Evolutionary conservation across 257 asterid genomes (phyloP).

Genomic region (Nicotiana tabacum): DNA sequence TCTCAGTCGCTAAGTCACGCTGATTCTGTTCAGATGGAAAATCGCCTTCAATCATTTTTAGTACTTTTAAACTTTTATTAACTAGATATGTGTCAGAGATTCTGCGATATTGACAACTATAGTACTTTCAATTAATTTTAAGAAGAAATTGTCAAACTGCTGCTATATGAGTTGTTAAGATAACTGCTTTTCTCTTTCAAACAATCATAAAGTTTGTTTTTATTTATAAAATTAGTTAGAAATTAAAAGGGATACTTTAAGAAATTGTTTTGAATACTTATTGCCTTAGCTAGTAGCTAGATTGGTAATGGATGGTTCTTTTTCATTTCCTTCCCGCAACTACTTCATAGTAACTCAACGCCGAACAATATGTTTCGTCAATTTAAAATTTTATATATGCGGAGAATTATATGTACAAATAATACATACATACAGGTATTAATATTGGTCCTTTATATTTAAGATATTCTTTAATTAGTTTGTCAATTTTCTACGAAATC

Average conservation of each 20-base stretch:
- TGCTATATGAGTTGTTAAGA: not conserved
- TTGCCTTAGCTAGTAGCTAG: too few relatives aligned
- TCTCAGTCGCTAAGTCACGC: not conserved
- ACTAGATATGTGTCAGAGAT: not conserved
- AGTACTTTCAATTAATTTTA: not conserved
- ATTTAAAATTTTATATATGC: not conserved
- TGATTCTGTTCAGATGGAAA: conserved; percentile 7
- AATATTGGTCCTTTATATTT: not conserved
- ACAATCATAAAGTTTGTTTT: not conserved
- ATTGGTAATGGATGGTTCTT: not conserved
- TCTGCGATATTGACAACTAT: not conserved
- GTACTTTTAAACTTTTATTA: not conserved
- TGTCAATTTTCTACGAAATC: not conserved
- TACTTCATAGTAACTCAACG: not conserved
- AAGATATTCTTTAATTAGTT: not conserved
- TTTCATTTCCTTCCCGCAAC: not conserved
- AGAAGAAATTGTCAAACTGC: not conserved
- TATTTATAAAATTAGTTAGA: not conserved
- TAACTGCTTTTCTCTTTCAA: not conserved
- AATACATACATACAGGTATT: not conserved
- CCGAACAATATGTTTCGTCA: not conserved
- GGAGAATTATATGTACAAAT: not conserved
- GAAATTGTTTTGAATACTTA: too few relatives aligned
- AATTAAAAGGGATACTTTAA: too few relatives aligned
- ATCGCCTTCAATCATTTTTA: not conserved